Evolutionary conservation across 257 asterid species (phyloP).

Genomic region (Anisodus acutangulus): DNA sequence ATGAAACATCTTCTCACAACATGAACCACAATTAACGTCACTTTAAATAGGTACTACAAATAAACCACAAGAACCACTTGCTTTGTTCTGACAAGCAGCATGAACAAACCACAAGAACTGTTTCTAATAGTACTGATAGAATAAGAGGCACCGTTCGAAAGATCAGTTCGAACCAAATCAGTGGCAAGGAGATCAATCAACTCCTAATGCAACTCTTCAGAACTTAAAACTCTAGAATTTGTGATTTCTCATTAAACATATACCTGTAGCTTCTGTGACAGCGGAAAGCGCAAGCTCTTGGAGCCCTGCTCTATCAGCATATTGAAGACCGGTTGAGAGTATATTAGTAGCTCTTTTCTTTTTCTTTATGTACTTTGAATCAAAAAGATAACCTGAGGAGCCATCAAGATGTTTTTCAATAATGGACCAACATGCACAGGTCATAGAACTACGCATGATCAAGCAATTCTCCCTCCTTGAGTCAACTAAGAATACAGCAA

Average conservation of each 20-base stretch:
- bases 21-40: background rate
- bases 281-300: conserved; percentile 35
- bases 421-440: conserved; percentile 38
- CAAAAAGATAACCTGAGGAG: conserved; percentile 23
- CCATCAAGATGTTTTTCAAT: conserved; percentile 37
- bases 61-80: background rate
- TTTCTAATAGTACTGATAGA: conserved; percentile 9
- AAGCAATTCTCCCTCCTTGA: conserved; percentile 34
- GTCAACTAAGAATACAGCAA: conserved; percentile 36
- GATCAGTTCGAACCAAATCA: background rate
- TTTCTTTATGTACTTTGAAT: conserved; percentile 23
- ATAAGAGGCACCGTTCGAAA: background rate
- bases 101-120: conserved; percentile 12
- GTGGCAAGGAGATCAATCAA: background rate
- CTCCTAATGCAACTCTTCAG: conserved; percentile 11
- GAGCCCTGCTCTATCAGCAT: conserved; percentile 22
- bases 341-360: conserved; percentile 28
- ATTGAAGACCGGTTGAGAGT: conserved; percentile 13
- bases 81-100: background rate
- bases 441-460: conserved; percentile 29
- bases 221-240: conserved; percentile 1
- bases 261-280: conserved; percentile 39
- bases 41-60: background rate
- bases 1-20: conserved; percentile 11
- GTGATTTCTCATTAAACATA: background rate